Evolutionary conservation across 2,329 filamentous ascomycete genomes (phyloP), one percentile per base, ranked within the genome.

Genomic region (Xylaria sp.): DNA sequence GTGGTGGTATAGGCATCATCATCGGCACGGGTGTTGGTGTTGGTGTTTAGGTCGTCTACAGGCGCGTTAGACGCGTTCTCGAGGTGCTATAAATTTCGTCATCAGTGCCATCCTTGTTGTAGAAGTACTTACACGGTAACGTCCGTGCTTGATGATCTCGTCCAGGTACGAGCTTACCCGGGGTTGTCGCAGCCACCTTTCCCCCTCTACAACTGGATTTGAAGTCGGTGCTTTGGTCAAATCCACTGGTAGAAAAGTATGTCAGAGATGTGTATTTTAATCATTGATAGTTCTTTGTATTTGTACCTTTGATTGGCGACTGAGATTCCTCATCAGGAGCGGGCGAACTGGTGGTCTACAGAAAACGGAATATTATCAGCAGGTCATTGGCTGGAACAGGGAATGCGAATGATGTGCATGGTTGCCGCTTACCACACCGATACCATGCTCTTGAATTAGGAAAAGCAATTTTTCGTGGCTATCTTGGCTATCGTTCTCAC

Each of bases 31-130:
- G 47, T 5, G 38, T 44, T 55, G 31, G 50, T 38, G 33, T 55
- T 20, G 51, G 29, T 33, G 33, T 39, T 61, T n/a, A 17, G 58
- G 33, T 22, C 25, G 29, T 64, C 27, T 15, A 10, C 22, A 56
- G 42, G 39, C 71, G 71, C 68, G 71, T 72, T 49, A 27, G 65
- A 72, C 73, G 75, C 73, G 73, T 71, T 69, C 59, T 59, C 51
- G n/a, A 62, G 57, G 49, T 69, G 61, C 69, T 73, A 66, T 42
- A 57, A 57, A 54, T 57, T 68, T 69, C 57, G 44, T 51, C 61
- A 71, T 76, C 71, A 76, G 73, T 75, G 71, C 71, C 70, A 74
- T 63, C 74, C 74, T 72, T 74, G 73, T 44, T 69, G 36, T 45
- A 68, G 38, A 47, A 42, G 27, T 50, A 42, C 15, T 29, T 50